Percentiles rank a stretch among this genome's conserved stretches.
Conservation (phyloP, 2,329 filamentous ascomycete genomes). For the Sporothrix mexicana region DNA sequence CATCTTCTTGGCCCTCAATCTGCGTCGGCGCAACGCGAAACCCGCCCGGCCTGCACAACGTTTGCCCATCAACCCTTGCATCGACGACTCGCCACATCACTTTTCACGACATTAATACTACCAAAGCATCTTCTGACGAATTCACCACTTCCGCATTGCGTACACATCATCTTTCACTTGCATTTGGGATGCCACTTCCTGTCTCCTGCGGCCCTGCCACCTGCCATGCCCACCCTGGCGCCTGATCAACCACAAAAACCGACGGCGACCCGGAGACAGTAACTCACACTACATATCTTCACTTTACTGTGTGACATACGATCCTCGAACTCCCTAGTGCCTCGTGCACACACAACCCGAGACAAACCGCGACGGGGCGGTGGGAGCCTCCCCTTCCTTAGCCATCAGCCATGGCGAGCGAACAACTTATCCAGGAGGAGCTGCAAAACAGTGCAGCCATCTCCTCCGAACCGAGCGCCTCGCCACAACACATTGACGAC, state of each 20-base stretch:
- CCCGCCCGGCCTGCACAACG: neutral
- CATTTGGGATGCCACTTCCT: slow-evolving; percentile 31
- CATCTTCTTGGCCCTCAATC: slow-evolving; percentile 24
- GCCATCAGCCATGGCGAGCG: slow-evolving; percentile 51
- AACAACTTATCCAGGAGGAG: slow-evolving; percentile 63
- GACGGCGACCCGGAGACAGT: slow-evolving; percentile 25
- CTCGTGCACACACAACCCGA: neutral
- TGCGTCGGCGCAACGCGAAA: slow-evolving; percentile 34
- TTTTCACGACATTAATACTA: neutral
- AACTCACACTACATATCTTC: neutral
- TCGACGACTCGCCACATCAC: slow-evolving; percentile 6
- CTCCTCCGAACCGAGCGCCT: slow-evolving; percentile 54
- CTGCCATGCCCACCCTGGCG: slow-evolving; percentile 36
- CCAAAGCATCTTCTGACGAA: neutral
- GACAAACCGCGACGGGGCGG: neutral
- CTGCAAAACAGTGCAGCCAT: slow-evolving; percentile 61
- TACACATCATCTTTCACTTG: neutral
- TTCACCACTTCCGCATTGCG: neutral
- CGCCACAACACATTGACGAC: slow-evolving; percentile 39
- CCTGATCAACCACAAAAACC: slow-evolving; percentile 19
- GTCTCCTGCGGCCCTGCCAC: neutral
- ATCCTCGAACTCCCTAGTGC: slow-evolving; percentile 15
- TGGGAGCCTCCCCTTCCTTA: neutral
- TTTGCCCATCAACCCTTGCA: neutral
- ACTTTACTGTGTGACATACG: neutral